Base-by-base conservation (phyloP, 2,329 filamentous ascomycete species). In the Xylaria hypoxylon region DNA sequence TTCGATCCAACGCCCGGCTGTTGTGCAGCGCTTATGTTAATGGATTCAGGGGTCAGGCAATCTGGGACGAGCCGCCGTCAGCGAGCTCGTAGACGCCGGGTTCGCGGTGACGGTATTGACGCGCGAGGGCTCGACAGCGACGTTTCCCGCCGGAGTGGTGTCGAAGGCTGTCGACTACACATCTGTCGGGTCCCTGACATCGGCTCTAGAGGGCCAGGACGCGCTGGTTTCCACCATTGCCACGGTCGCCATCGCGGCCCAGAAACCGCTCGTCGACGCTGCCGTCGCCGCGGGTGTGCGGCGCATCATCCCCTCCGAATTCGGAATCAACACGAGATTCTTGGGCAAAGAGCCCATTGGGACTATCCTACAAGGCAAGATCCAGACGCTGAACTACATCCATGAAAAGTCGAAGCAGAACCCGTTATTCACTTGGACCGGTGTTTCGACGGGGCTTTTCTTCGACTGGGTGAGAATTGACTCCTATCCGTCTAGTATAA, bases 301-400 rank as follows among this genome's bases (percentile, higher is more conserved):
- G 71, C 81, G 86, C 19, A 85, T 88, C 77, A 79, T 89, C 31
- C 86, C 86, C 2, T 83, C 83, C 7, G 86, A 89, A 69, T 89
- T 84, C 59, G 78, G 78, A 10, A 67, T 76, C 66, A 77, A 77
- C 76, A 75, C 80, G 15, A 64, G 72, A 47, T 73, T 71, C 26
- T 44, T 74, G 0, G 64, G 53, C 26, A 59, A 68, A 17, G 68
- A 68, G 1, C 65, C 69, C 10, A 71, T 78, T 19, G 70, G 72
- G 1, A 65, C 62, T 1, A 74, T 77, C 22, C 61, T 76, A 2
- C 68, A 71, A 40, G 72, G 68, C 17, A 77, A 78, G 70, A 55
- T 72, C 51, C 66, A 74, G 62, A 70, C 70, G 28, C 51, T 87
- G 10, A 82, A 87, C 40, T 87, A 89, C 67, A 79, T 90, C 22